A percentile compares a stretch with the other conserved stretches of the same genome.
phyloP scores from a whole-genome alignment of 225 moss, liverwort and hornwort species.

The Asterella californica region DNA sequence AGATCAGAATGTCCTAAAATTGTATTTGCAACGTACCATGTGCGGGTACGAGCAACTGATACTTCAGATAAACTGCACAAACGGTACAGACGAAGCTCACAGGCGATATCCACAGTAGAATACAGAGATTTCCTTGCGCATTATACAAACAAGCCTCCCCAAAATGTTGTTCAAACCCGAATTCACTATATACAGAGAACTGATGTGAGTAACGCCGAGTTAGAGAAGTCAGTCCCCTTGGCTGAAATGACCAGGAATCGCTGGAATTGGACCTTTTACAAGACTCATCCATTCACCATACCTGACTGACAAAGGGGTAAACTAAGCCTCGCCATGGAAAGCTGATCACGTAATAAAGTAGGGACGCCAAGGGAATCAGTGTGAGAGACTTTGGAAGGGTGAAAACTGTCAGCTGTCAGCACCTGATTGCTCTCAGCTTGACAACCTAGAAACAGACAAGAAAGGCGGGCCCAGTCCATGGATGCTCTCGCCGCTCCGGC shows the following conservation, averaged over 20 bases:
- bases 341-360: conserved; percentile 53
- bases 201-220: conserved; percentile 8
- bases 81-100: conserved; percentile 1
- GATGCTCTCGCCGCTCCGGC: conserved; percentile 79
- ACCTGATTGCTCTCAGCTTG: conserved; percentile 57
- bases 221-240: conserved; percentile 1
- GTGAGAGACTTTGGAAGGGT: conserved; percentile 60
- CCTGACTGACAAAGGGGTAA: conserved; percentile 83
- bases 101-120: conserved; percentile 20
- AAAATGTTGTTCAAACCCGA: conserved; percentile 15
- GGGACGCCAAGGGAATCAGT: conserved; percentile 48
- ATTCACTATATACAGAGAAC: conserved; percentile 26
- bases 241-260: neutral
- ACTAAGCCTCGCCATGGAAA: conserved; percentile 66
- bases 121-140: conserved; percentile 25
- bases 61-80: conserved; percentile 12
- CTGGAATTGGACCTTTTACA: neutral
- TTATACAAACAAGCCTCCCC: conserved; percentile 20
- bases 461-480: conserved; percentile 85
- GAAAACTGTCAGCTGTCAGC: conserved; percentile 56
- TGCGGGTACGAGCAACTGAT: neutral
- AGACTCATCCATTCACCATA: conserved; percentile 83
- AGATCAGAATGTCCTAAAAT: neutral
- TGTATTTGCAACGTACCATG: conserved; percentile 8
- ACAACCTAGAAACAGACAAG: conserved; percentile 87